These are phyloP conservation scores for Erysiphe neolycopersici DNA, from an alignment of 2,329 filamentous ascomycete species.

Conservation along the genomic window DNA sequence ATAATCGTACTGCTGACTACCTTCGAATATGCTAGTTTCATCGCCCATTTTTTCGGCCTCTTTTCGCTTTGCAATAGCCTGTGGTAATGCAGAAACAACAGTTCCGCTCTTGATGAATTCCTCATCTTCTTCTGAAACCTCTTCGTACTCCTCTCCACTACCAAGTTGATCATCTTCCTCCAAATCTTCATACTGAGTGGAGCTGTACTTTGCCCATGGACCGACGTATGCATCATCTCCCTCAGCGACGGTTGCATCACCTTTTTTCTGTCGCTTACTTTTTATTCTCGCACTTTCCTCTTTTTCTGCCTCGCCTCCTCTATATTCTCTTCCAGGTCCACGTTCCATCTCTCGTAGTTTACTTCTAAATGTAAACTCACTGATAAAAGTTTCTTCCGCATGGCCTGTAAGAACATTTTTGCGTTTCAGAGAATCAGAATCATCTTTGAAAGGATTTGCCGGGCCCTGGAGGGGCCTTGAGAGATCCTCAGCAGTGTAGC, in stretches of 20 bases:
- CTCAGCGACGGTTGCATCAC: constrained; percentile 58
- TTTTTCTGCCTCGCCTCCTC: constrained; percentile 32
- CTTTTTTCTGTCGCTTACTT: constrained; percentile 60
- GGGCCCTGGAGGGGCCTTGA: constrained; percentile 39
- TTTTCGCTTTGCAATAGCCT: constrained; percentile 27
- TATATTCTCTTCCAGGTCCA: constrained; percentile 27
- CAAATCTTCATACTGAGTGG: constrained; percentile 46
- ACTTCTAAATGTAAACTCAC: constrained; percentile 67
- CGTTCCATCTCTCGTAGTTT: constrained; percentile 68
- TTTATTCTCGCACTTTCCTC: constrained; percentile 40
- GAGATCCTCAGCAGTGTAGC: constrained; percentile 47
- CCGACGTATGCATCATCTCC: constrained; percentile 75
- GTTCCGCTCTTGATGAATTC: constrained; percentile 38
- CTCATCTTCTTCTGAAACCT: constrained; percentile 41
- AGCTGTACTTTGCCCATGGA: constrained; percentile 70
- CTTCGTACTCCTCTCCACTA: constrained; percentile 55
- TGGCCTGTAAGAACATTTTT: constrained; percentile 67
- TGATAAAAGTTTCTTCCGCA: constrained; percentile 69
- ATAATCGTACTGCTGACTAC: constrained; percentile 64
- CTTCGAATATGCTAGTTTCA: constrained; percentile 76
- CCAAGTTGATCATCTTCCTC: constrained; percentile 47
- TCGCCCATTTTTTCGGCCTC: constrained; percentile 31
- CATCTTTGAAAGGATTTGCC: constrained; percentile 46
- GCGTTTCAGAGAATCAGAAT: constrained; percentile 34
- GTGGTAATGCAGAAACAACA: constrained; percentile 27